Evolutionary conservation across 805 yeast species (phyloP), one percentile per base, ranked within the genome.

Genomic region (Kluyveromyces aestuarii): DNA sequence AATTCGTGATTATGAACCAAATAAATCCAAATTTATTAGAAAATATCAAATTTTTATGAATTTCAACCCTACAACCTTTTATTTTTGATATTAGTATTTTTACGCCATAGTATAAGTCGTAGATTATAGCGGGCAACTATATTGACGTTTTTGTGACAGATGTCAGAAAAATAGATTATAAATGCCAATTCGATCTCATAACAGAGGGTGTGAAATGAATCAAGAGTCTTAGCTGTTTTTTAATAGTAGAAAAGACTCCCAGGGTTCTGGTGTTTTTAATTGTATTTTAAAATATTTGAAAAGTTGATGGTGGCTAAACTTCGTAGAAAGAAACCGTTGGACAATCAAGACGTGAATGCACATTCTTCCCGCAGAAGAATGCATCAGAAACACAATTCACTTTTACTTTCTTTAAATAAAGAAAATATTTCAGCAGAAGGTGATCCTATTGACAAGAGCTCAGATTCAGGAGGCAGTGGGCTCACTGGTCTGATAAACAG

Each of bases 321-420:
- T 16, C 33, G 45, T 14, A 43, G 27, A 19, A 43, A 43, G 39
- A 43, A 33, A 14, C 45, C 45, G 9, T 43, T 43, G 39, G 45
- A 43, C 16, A 36, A 8, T 11, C 45, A 33, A 43, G 45, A 43
- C 36, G 45, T 43, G 16, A 43, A 43, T 21, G 19, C 39, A 11
- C 45, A 43, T 9, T n/a, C 39, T 13, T n/a, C 39, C 4, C 35
- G 27, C 16, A 33, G 45, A 17, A 37, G 25, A 37, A 43, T 43
- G 45, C 36, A 25, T 27, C 36, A 33, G 39, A 43, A 43, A 21
- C n/a, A 43, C 8, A 33, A 43, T 36, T 3, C 21, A n/a, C 16
- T 43, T n/a, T 18, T 43, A 25, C 9, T 27, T 13, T 37, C 35
- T 6, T 33, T 35, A 17, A 43, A 43, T 14, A 43, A 43, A 16